Base-by-base conservation (phyloP, 352 stramenopile species). In the Phytophthora aleatoria region DNA sequence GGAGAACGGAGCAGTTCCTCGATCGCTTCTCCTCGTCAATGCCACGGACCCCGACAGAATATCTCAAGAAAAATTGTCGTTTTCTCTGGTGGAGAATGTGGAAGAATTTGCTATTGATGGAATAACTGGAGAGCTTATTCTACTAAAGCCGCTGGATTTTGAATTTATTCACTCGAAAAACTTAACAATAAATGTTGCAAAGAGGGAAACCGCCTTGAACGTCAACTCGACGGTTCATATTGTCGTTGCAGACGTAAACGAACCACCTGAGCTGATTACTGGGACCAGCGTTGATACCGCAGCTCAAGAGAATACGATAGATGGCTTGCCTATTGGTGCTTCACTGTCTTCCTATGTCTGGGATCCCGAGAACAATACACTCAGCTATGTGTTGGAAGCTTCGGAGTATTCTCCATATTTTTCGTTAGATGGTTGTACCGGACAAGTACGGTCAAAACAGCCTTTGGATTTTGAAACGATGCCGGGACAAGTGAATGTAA, bases 341-440 rank as follows among this genome's bases (percentile, higher is more conserved):
- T 16, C 63, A 5, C 15, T 89, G 24, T 64, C 55, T n/a, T 38
- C 47, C 1, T 67, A 56, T 35, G 53, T 80, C 2, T 89, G 77
- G 77, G 80, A 87, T 39, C 80, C 80, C 7, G 80, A 89, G 45
- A 89, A 87, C 47, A 67, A 85, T 42, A 79, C 63, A 3, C 16
- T 87, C 0, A 67, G 50, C 15, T 89, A 79, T 26, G 45, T 73
- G 13, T 50, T 89, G 12, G 68, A 83, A 11, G 33, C 70, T 5
- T 87, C 80, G 0, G 62, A 76, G 16, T 74, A 74, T 48, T 87
- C 80, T 3, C 45, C 16, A 15, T 83, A 66, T 42, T 89, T 89
- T 33, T 68, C 43, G 0, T 11, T 89, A 3, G 77, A 87, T n/a
- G 64, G 64, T 11, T 89, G 80, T 53, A 73, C 60, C 31, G 80